These are phyloP conservation scores for Dryas integrifolia DNA, from an alignment of 331 rosid genomes.

Conservation along the genomic window DNA sequence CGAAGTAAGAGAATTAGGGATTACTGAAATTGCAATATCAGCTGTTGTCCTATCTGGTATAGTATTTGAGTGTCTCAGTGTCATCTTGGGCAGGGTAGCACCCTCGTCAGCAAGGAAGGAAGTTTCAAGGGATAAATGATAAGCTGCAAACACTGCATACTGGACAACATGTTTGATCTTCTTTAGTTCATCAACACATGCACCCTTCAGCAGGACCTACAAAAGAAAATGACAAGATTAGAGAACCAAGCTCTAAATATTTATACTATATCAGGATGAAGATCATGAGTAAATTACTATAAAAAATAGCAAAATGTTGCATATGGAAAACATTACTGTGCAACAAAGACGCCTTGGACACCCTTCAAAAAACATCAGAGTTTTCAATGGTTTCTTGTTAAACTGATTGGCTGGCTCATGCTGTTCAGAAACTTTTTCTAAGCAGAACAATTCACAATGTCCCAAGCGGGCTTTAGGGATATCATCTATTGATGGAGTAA, in stretches of 20 bases:
- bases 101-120: slow-evolving; percentile 99
- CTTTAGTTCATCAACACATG: slow-evolving; percentile 71
- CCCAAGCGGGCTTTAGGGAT: slow-evolving; percentile 72
- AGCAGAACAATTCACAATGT: slow-evolving; percentile 84
- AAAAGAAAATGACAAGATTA: slow-evolving; percentile 32
- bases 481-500: slow-evolving; percentile 74
- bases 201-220: slow-evolving; percentile 86
- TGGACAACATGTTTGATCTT: slow-evolving; percentile 85
- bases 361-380: slow-evolving; percentile 96
- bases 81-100: slow-evolving; percentile 83
- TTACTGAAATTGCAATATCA: slow-evolving; percentile 32
- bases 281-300: slow-evolving; percentile 12
- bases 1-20: slow-evolving; percentile 29
- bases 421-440: slow-evolving; percentile 69
- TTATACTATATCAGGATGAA: background rate
- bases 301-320: background rate
- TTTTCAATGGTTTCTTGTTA: slow-evolving; percentile 71
- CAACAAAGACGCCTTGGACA: slow-evolving; percentile 97
- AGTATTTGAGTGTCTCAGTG: slow-evolving; percentile 36
- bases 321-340: slow-evolving; percentile 60
- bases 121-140: slow-evolving; percentile 96
- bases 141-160: slow-evolving; percentile 92
- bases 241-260: slow-evolving; percentile 17
- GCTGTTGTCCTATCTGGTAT: slow-evolving; percentile 39
- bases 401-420: slow-evolving; percentile 57